These are phyloP conservation scores for Alternaria gansuensis DNA, from an alignment of 2,329 filamentous ascomycete species.

Conservation along the genomic window DNA sequence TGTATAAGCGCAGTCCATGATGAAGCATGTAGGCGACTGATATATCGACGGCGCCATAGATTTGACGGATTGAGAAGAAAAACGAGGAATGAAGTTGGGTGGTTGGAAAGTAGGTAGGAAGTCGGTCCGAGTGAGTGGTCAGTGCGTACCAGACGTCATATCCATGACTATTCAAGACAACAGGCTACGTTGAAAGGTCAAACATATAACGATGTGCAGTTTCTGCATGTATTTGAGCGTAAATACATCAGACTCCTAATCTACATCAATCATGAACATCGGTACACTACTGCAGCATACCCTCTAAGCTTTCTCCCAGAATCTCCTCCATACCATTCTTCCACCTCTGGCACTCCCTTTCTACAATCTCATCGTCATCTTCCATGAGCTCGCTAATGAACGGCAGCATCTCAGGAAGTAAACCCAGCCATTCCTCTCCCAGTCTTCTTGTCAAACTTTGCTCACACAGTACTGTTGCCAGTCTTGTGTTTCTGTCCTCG, in stretches of 20 bases:
- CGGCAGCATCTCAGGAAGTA: slow-evolving; percentile 94
- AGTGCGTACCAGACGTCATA: not conserved
- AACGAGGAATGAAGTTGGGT: not conserved
- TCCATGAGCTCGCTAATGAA: slow-evolving; percentile 96
- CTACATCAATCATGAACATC: not conserved
- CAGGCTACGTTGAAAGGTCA: not conserved
- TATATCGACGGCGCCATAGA: not conserved
- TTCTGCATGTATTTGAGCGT: not conserved
- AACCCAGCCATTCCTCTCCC: slow-evolving; percentile 91
- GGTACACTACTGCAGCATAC: slow-evolving; percentile 80
- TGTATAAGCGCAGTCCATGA: not conserved
- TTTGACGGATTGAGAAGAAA: not conserved
- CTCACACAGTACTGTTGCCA: slow-evolving; percentile 84
- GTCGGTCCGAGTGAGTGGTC: not conserved
- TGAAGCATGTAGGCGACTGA: not conserved
- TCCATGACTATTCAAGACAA: not conserved
- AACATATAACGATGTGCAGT: not conserved
- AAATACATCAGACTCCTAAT: not conserved
- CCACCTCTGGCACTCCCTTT: slow-evolving; percentile 88
- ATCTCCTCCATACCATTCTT: slow-evolving; percentile 89
- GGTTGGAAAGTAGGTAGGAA: not conserved
- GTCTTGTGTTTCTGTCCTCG: slow-evolving; percentile 73
- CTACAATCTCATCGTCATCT: slow-evolving; percentile 93
- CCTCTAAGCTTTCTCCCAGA: slow-evolving; percentile 87
- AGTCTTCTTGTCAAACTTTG: slow-evolving; percentile 79